Base-by-base conservation (phyloP, 768 basidiomycete genomes). In the Tulasnella calospora region DNA sequence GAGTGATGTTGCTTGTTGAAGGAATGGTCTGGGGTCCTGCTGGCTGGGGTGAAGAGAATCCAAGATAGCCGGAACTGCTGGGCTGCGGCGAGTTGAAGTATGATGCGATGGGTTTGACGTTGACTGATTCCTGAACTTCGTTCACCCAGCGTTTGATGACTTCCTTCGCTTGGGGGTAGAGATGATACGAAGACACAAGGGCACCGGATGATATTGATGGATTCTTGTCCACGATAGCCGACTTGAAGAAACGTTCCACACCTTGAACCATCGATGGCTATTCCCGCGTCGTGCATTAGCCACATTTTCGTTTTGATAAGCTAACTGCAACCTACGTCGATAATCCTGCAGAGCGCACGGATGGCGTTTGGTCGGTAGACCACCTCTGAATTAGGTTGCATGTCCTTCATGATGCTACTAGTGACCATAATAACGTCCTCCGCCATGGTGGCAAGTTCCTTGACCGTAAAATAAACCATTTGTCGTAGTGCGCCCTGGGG, bases 341-440 rank as follows among this genome's bases (percentile, higher is more conserved):
- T 97, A 83, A 99, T 96, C 80, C 96, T 89, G 85, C 95, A 96
- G 8, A 99, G 87, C 9, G 97, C 96, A 81, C 98, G 91, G 81
- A 99, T 99, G 21, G 98, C 93, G 84, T 99, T 99, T 41, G 98
- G 94, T 76, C 98, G 89, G 85, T 99, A 99, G 80, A 99, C 95
- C 82, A 99, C 97, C 85, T 99, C 98, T 72, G 95, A 92, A 83
- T 98, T 98, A 76, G 96, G 93, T 83, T 99, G 98, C 95, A 99
- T 99, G 83, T 99, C 98, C 87, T 99, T 99, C 96, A 98, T 98
- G 84, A 99, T 98, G 82, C 95, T 98, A 84, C 92, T 94, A 13
- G 98, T 99, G 80, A 98, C 96, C 95, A 99, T 99, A 82, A 99
- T 98, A 38, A 99, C 95, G 87, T 99, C 97, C 85, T 99, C 96